Evolutionary conservation across 176 grass and related monocot species (phyloP), one percentile per base, ranked within the genome.

Genomic region (Saccharum officinarum): DNA sequence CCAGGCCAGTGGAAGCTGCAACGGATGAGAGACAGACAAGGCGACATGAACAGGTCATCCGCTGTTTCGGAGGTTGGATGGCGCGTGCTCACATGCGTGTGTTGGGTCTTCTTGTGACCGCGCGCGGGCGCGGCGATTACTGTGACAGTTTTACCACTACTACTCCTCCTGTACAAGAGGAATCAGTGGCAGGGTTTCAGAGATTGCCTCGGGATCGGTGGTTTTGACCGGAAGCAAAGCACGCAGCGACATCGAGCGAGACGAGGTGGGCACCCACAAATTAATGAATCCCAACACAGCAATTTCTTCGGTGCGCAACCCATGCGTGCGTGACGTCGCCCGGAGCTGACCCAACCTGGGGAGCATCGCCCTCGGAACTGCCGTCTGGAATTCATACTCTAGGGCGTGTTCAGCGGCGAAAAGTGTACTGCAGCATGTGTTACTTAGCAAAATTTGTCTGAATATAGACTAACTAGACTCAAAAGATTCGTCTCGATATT

Each of bases 281-380:
- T 50, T 50, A 50, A 50, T 50, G 36, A 37, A 37, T 37, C 47
- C 49, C 15, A 20, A 54, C 17, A 54, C 50, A 54, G 50, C 52
- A 22, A 55, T 55, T 2, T 55, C 52, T 55, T 59, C 54, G 54
- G 54, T 9, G 54, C 54, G 54, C 54, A 59, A 59, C 54, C 54
- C 25, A 25, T 10, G n/a, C 62, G 60, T 62, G 62, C 34, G 83
- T 71, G 60, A 80, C 81, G 40, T 75, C 60, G 62, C 39, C 22
- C 23, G 11, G 71, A 69, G 46, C 79, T 82, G 79, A 80, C 28
- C 45, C 33, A 42, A 22, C 81, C 69, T 87, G 59, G 81, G 89
- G 76, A 80, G 74, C 69, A 84, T 84, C 63, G 39, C 69, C 83
- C 62, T 87, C 60, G 85, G 61, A 36, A 91, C 23, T 84, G 50